phyloP scores from a whole-genome alignment of 495 filamentous ascomycete genomes.

The Podospora fimiseda region DNA sequence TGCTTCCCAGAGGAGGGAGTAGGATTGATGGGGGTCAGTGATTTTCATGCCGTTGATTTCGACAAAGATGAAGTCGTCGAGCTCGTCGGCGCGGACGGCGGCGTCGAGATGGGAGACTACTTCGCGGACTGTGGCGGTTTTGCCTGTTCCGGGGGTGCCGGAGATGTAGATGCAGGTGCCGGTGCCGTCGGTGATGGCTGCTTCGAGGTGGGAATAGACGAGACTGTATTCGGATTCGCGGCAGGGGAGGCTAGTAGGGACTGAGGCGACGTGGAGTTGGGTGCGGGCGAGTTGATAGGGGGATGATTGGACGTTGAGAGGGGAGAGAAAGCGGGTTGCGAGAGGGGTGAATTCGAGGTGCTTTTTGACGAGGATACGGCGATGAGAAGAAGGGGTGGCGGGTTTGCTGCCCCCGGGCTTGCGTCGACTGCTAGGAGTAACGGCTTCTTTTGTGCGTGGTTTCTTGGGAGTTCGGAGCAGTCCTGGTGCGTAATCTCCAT shows the following conservation, averaged over 20 bases:
- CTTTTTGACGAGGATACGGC: constrained; percentile 75
- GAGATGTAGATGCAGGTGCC: constrained; percentile 98
- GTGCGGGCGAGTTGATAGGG: constrained; percentile 89
- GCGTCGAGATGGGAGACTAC: constrained; percentile 83
- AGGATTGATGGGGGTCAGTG: constrained; percentile 94
- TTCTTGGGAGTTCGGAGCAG: constrained; percentile 34
- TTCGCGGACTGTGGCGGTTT: constrained; percentile 95
- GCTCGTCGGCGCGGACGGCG: constrained; percentile 78
- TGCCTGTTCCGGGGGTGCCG: constrained; percentile 97
- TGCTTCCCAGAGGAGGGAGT: constrained; percentile 93
- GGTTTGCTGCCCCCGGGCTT: constrained; percentile 39
- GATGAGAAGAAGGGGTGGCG: constrained; percentile 63
- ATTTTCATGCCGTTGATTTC: constrained; percentile 99
- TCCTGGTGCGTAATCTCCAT: constrained; percentile 37
- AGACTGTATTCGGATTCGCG: constrained; percentile 84
- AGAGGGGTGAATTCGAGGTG: constrained; percentile 92
- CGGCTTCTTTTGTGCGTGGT: constrained; percentile 20
- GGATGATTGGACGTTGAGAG: constrained; percentile 67
- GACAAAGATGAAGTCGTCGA: constrained; percentile 98
- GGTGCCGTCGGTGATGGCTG: constrained; percentile 87
- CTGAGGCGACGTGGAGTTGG: constrained; percentile 85
- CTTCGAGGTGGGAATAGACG: constrained; percentile 89
- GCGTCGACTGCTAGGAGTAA: constrained; percentile 32
- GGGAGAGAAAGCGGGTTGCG: constrained; percentile 77
- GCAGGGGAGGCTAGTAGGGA: constrained; percentile 83